Base-by-base conservation (phyloP, 2,329 filamentous ascomycete genomes). In the Colletotrichum brevisporum region DNA sequence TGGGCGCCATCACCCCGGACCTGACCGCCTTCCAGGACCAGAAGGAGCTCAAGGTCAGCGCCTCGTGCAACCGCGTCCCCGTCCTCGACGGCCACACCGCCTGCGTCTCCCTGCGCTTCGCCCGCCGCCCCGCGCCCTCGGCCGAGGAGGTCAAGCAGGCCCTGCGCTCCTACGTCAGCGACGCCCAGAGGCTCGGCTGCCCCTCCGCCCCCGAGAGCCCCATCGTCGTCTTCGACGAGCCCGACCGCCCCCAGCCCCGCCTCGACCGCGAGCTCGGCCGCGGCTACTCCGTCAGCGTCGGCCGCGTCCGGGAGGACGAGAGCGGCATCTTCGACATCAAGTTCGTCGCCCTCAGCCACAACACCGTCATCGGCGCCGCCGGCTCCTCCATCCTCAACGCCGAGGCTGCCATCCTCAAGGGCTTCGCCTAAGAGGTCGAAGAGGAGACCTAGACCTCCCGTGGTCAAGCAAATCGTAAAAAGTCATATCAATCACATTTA, bases 361-460 rank as follows among this genome's bases (percentile, higher is more conserved):
- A 90, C 75, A 90, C 95, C 71, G 92, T 99, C 64, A 95, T 99
- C 78, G 95, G 95, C 73, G 96, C 96, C 39, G 95, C 95, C n/a
- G 96, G 96, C 12, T 97, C 94, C 2, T 97, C 94, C 39, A 97
- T 98, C 81, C 82, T 98, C 75, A 98, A 98, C 76, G 94, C 95
- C 31, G 95, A 98, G 81, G 94, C 94, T 31, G 94, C 94, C 26
- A 91, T 97, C 12, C 88, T 98, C 73, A 97, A 97, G 85, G 95
- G 95, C 5, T 94, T 91, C 76, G 86, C 95, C 72, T 94, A 85
- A 80, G 59, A 27, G 12, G 9, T 12, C 10, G 31, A 10, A 12
- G 16, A 13, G 5, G 21, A 13, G 5, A 24, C 21, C 21, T 24
- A 24, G 48, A 8, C 18, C 9, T 26, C 15, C 1, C 6, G 8